Percentiles rank a stretch among this genome's conserved stretches.
These are phyloP conservation scores for Pontederia paniculata DNA, from an alignment of 176 grass and related monocot genomes.

Conservation along the genomic window DNA sequence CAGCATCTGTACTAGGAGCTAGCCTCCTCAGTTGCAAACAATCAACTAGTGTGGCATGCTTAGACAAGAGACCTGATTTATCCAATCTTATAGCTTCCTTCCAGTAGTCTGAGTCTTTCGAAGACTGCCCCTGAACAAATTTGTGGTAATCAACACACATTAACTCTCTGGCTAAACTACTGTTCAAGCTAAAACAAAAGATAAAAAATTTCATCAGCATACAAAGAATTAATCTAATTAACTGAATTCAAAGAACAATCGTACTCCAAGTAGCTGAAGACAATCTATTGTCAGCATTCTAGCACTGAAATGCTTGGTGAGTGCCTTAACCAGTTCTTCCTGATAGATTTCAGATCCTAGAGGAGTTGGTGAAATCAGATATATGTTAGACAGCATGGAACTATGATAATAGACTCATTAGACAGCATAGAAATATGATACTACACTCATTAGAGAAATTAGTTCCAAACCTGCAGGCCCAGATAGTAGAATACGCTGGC, in stretches of 20 bases:
- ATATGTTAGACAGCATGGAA: neutral
- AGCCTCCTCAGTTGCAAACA: slow-evolving; percentile 5
- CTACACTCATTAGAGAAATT: slow-evolving; percentile 13
- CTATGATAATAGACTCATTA: neutral
- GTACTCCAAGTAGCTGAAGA: slow-evolving; percentile 55
- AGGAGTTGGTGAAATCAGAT: slow-evolving; percentile 6
- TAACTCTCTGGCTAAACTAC: neutral
- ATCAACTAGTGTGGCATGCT: slow-evolving; percentile 9
- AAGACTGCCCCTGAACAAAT: slow-evolving; percentile 3
- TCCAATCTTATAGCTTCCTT: slow-evolving; percentile 11
- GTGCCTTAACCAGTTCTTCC: slow-evolving; percentile 75
- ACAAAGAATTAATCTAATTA: neutral
- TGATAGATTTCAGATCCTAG: slow-evolving; percentile 94
- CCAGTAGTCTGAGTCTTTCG: slow-evolving; percentile 5
- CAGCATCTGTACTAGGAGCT: slow-evolving; percentile 6
- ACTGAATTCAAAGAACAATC: slow-evolving; percentile 23
- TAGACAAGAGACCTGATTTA: slow-evolving; percentile 11
- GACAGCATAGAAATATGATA: no score
- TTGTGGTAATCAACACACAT: neutral
- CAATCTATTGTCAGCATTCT: slow-evolving; percentile 74
- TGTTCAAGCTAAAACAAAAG: no score
- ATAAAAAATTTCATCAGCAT: neutral
- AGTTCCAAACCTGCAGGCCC: slow-evolving; percentile 63
- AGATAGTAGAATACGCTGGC: slow-evolving; percentile 75
- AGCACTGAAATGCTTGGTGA: slow-evolving; percentile 73